Conservation (phyloP, 192 early-diverging fungal species). For the Coemansia pectinata region DNA sequence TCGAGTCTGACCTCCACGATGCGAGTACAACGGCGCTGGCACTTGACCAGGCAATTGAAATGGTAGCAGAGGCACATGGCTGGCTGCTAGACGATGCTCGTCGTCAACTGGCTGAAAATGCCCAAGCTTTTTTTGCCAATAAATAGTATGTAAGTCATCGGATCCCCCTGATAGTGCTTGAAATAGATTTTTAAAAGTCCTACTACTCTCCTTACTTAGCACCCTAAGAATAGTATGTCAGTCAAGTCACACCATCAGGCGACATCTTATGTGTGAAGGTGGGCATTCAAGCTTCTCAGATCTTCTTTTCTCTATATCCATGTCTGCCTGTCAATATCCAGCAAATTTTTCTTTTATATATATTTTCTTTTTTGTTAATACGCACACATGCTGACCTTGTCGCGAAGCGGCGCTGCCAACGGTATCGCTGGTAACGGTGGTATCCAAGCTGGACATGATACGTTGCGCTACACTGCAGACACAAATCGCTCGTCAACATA, state of each 20-base stretch:
- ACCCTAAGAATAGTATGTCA: background rate
- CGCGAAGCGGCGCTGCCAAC: conserved; percentile 7
- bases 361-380: background rate
- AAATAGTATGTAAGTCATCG: background rate
- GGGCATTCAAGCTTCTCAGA: background rate
- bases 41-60: conserved; percentile 16
- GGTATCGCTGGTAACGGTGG: background rate
- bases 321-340: background rate
- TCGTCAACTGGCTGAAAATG: conserved; percentile 22
- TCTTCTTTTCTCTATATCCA: background rate
- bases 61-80: conserved; percentile 40
- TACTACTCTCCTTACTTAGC: background rate
- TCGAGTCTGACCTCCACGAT: conserved; percentile 79
- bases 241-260: background rate
- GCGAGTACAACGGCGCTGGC: conserved; percentile 18
- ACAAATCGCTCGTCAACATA: conserved; percentile 40
- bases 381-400: conserved; percentile 23
- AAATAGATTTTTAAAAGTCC: no score
- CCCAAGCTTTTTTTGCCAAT: conserved; percentile 25
- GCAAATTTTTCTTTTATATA: background rate
- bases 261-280: background rate
- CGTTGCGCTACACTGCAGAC: background rate
- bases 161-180: no score
- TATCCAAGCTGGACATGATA: background rate
- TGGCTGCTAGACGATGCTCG: conserved; percentile 26